These are phyloP conservation scores for Clausena lansium DNA, from an alignment of 345 rosid species.

Conservation along the genomic window DNA sequence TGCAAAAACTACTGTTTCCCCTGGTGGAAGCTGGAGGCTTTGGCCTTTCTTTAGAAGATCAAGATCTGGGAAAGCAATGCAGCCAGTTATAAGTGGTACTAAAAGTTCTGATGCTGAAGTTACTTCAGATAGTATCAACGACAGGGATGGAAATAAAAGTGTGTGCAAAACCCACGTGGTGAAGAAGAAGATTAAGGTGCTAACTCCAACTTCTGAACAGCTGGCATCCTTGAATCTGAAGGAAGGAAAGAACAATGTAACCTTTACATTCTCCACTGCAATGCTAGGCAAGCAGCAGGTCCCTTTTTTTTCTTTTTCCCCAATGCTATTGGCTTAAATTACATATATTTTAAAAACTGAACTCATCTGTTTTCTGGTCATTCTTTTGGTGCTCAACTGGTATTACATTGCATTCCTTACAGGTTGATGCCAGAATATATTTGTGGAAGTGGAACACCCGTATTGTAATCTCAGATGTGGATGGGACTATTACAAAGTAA, in stretches of 20 bases:
- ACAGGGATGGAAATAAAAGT: constrained; percentile 29
- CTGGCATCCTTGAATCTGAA: constrained; percentile 75
- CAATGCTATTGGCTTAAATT: constrained; percentile 4
- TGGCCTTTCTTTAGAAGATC: constrained; percentile 78
- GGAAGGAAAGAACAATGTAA: constrained; percentile 71
- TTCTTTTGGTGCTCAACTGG: constrained; percentile 4
- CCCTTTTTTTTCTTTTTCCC: constrained; percentile 10
- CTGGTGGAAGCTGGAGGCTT: constrained; percentile 70
- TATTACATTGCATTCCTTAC: constrained; percentile 14
- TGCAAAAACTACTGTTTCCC: constrained; percentile 36
- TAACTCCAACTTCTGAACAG: constrained; percentile 83
- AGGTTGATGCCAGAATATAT: constrained; percentile 94
- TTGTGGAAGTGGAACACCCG: constrained; percentile 96
- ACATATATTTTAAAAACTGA: not conserved
- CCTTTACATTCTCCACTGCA: constrained; percentile 83
- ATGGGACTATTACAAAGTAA: constrained; percentile 96
- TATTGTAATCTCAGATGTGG: constrained; percentile 94
- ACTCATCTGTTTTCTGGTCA: constrained; percentile 8
- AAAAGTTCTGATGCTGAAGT: constrained; percentile 32
- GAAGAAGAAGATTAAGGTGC: constrained; percentile 55
- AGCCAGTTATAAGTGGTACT: constrained; percentile 24
- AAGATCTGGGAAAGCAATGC: constrained; percentile 33
- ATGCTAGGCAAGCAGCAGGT: constrained; percentile 96
- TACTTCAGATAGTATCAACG: constrained; percentile 24
- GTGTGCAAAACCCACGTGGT: constrained; percentile 30